A percentile compares a stretch with the other conserved stretches of the same genome.
Evolutionary conservation across 768 basidiomycete genomes (phyloP).

Genomic region (Mycena rebaudengoi): DNA sequence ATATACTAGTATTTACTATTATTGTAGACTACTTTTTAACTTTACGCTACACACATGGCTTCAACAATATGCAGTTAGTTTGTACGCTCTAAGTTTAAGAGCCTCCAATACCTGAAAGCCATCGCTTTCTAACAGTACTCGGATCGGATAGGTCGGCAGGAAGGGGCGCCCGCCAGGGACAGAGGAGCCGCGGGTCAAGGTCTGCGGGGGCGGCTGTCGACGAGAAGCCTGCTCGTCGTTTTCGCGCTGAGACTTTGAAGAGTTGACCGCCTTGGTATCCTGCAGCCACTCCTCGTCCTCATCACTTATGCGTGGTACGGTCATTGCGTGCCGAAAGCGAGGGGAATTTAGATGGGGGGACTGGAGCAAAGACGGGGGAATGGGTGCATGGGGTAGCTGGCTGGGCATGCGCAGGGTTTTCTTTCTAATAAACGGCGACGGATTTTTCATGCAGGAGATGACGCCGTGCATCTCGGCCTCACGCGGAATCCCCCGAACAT

Average conservation of each 20-base stretch:
- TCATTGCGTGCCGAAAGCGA: slow-evolving; percentile 49
- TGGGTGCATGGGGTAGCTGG: slow-evolving; percentile 50
- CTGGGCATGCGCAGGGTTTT: slow-evolving; percentile 48
- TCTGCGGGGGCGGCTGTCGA: background rate
- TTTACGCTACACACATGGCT: no score
- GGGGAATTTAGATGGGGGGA: slow-evolving; percentile 65
- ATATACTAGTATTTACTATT: no score
- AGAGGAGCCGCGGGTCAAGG: background rate
- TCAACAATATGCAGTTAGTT: no score
- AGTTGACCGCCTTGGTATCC: no score
- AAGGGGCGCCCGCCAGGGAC: slow-evolving; percentile 6
- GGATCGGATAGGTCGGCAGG: background rate
- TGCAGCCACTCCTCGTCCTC: slow-evolving; percentile 70
- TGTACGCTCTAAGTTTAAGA: no score
- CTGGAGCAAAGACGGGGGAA: slow-evolving; percentile 65
- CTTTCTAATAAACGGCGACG: slow-evolving; percentile 35
- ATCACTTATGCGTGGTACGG: slow-evolving; percentile 50
- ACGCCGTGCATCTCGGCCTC: no score
- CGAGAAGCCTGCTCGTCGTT: slow-evolving; percentile 11
- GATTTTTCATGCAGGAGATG: slow-evolving; percentile 21
- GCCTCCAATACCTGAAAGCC: no score
- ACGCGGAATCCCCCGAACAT: no score
- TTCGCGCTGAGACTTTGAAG: no score
- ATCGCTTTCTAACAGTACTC: no score
- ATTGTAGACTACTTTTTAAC: no score